Evolutionary conservation across 352 stramenopile species (phyloP), one percentile per base, ranked within the genome.

Genomic region (Phytophthora pini): DNA sequence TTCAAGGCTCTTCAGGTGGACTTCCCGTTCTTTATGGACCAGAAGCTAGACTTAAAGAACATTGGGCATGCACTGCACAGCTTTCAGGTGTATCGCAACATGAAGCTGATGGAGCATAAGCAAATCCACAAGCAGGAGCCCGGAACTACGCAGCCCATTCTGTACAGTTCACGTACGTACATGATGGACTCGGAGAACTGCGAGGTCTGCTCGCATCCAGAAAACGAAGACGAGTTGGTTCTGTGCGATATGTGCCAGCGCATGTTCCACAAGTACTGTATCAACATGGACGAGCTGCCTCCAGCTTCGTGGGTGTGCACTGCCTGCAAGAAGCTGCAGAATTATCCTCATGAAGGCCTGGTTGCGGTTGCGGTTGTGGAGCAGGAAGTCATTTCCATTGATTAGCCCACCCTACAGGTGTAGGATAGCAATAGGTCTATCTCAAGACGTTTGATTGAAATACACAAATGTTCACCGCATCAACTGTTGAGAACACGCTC

Each of bases 61-160:
- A 90, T 93, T 68, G 86, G 73, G 1, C 86, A 94, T 61, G 84
- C 86, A 44, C 76, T 94, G 12, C 86, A 94, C 50, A 77, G 80
- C 27, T 94, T 92, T 57, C 84, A 94, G 59, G 61, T 88, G 51
- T 94, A 90, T 79, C 81, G 84, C 63, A 90, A 92, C 77, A 92
- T 93, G 67, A 94, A 94, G 68, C 64, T 91, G 52, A 56, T 92
- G 13, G 73, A 94, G 62, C 61, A 79, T 48, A 88, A 90, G 50
- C 82, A 86, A 51, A 87, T 84, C 15, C 58, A 91, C 55, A 88
- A 90, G 60, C 77, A 90, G 53, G 84, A 88, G 59, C 59, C 72
- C 9, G 84, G 76, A 24, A 85, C 82, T 15, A 80, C 82, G 29
- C 47, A 74, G 10, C 85, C 85, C n/a, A 68, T 77, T 34, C 26